These are phyloP conservation scores for Ophiostoma ips DNA, from an alignment of 2,329 filamentous ascomycete genomes.

Conservation along the genomic window DNA sequence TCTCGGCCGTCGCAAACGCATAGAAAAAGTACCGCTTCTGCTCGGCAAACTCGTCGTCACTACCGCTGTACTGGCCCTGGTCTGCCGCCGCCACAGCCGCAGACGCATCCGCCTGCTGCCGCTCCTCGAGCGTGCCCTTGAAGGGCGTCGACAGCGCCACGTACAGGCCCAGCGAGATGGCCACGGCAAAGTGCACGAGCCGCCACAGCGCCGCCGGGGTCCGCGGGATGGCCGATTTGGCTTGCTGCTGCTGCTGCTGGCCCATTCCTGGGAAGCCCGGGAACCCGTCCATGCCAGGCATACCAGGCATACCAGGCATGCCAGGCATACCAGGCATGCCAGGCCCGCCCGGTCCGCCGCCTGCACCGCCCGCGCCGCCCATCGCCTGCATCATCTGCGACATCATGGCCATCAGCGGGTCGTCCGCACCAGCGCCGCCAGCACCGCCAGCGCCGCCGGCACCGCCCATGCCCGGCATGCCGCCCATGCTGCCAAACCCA, in stretches of 20 bases:
- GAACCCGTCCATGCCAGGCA: slow-evolving; percentile 13
- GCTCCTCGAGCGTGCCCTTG: slow-evolving; percentile 48
- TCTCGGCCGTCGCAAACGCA: slow-evolving; percentile 66
- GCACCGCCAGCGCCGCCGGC: slow-evolving; percentile 9
- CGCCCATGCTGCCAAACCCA: slow-evolving; percentile 2
- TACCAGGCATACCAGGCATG: not conserved
- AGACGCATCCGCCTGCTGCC: slow-evolving; percentile 30
- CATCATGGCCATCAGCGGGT: slow-evolving; percentile 62
- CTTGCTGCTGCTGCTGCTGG: slow-evolving; percentile 23
- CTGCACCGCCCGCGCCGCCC: slow-evolving; percentile 24
- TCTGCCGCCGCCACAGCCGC: not conserved
- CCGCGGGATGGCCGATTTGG: slow-evolving; percentile 17
- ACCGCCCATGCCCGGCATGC: slow-evolving; percentile 14
- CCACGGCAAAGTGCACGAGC: slow-evolving; percentile 58
- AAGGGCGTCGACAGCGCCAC: slow-evolving; percentile 56
- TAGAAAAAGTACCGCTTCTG: slow-evolving; percentile 45
- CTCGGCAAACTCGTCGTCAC: slow-evolving; percentile 6
- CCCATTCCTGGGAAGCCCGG: slow-evolving; percentile 25
- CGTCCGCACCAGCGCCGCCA: slow-evolving; percentile 29
- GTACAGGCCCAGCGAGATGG: slow-evolving; percentile 55
- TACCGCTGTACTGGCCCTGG: too few species aligned
- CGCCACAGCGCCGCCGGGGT: slow-evolving; percentile 46
- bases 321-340: too few species aligned
- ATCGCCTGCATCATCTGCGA: slow-evolving; percentile 53
- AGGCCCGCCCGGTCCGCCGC: slow-evolving; percentile 16